A percentile compares a stretch with the other conserved stretches of the same genome.
phyloP scores from a whole-genome alignment of 345 rosid species.

The Corchorus olitorius region DNA sequence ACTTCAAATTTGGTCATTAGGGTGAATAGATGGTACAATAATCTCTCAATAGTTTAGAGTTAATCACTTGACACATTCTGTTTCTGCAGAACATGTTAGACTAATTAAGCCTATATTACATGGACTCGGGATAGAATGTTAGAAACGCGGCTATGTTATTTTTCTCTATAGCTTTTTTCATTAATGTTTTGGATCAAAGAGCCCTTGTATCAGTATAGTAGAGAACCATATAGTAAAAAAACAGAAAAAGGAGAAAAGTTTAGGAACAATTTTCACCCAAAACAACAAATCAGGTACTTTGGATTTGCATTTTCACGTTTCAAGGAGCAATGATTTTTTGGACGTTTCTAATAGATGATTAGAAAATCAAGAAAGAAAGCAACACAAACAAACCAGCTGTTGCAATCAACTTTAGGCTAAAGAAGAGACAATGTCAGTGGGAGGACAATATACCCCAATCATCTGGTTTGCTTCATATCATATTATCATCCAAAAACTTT shows the following conservation, averaged over 20 bases:
- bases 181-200: too few relatives aligned
- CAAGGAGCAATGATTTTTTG: not conserved
- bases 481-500: not conserved
- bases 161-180: too few relatives aligned
- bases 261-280: not conserved
- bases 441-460: conserved; percentile 12
- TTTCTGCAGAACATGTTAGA: too few relatives aligned
- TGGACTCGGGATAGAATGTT: too few relatives aligned
- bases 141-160: too few relatives aligned
- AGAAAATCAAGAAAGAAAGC: conserved; percentile 6
- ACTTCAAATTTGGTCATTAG: too few relatives aligned
- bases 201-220: too few relatives aligned
- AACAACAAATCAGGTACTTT: not conserved
- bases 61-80: too few relatives aligned
- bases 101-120: too few relatives aligned
- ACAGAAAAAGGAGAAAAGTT: not conserved
- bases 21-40: too few relatives aligned
- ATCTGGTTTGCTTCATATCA: not conserved
- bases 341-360: not conserved
- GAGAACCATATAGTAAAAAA: too few relatives aligned
- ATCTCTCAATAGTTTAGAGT: too few relatives aligned
- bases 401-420: conserved; percentile 16
- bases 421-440: not conserved
- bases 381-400: not conserved
- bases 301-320: not conserved